These are phyloP conservation scores for Fraxinus latifolia DNA, from an alignment of 305 asterid genomes.

Conservation along the genomic window DNA sequence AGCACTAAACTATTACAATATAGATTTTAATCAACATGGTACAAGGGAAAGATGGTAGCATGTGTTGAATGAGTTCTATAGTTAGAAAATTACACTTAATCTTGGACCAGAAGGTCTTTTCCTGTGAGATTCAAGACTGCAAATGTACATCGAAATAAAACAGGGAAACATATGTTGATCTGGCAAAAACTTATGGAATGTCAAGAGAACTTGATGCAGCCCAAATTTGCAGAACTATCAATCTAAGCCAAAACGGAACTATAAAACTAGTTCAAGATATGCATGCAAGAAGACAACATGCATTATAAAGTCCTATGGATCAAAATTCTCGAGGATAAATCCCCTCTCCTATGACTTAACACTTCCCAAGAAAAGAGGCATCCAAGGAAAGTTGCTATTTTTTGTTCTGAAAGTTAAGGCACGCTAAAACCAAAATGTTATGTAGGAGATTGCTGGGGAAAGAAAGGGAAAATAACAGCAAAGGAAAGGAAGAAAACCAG, in stretches of 20 bases:
- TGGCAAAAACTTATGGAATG: background rate
- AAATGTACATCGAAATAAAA: slow-evolving; percentile 18
- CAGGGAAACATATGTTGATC: slow-evolving; percentile 8
- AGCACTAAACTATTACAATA: slow-evolving; percentile 60
- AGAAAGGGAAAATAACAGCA: too few species aligned
- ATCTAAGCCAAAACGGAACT: background rate
- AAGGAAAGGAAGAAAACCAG: too few species aligned
- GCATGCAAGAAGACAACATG: background rate
- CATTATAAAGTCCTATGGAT: background rate
- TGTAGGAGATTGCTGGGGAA: too few species aligned
- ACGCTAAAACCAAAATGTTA: too few species aligned
- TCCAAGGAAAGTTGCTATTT: too few species aligned
- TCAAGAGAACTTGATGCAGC: background rate
- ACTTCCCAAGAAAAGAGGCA: too few species aligned
- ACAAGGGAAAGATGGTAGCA: background rate
- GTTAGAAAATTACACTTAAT: slow-evolving; percentile 53
- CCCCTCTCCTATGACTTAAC: too few species aligned
- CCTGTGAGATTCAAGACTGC: slow-evolving; percentile 79
- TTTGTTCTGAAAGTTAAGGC: too few species aligned
- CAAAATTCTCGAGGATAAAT: background rate
- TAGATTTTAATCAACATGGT: slow-evolving; percentile 18
- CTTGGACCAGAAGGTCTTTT: slow-evolving; percentile 85
- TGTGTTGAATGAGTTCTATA: slow-evolving; percentile 1
- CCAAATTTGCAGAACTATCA: background rate
- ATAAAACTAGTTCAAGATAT: background rate